Evolutionary conservation across 805 yeast species (phyloP), one percentile per base, ranked within the genome.

Genomic region (Suhomyces canberraensis): DNA sequence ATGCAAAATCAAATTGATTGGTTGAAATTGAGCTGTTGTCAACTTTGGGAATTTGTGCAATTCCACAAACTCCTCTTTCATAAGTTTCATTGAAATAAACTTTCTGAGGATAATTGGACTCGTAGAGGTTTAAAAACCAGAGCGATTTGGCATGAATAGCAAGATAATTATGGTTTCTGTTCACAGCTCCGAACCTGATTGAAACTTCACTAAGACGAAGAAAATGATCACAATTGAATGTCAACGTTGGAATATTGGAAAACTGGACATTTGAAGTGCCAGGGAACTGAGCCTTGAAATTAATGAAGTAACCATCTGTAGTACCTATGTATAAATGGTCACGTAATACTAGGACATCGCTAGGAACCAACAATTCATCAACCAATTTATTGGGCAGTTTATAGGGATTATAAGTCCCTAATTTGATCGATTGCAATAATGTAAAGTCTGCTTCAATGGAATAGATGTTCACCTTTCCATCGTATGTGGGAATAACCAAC

Each of bases 71-170:
- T 1, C 54, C 29, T 17, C 61, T 54, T 14, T 66, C 72, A 18
- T 45, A 44, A 21, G 48, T 58, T 27, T 68, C 72, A 11, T 64
- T 69, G 31, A 65, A 64, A 17, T 52, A 45, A 7, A 66, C 64
- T 29, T 54, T 51, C 7, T 35, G 35, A 2, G 73, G 73, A 14
- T 36, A 47, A 6, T 34, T 31, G 5, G 60, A 51, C 1, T 48
- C 54, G 34, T 55, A 50, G 8, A 51, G 41, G 39, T 65, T 58
- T 24, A 66, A 37, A 14, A 64, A 39, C 69, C 69, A 68, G 1
- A 64, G 33, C 14, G 52, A 50, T 14, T 58, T 56, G 24, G 62
- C 52, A 15, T 42, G 37, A 1, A 54, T 51, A 21, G 61, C 48
- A 4, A 58, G 37, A n/a, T 50, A 46, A n/a, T 49, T 44, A 1